Base-by-base conservation (phyloP, 2,329 filamentous ascomycete species). In the Elsinoe ampelina region DNA sequence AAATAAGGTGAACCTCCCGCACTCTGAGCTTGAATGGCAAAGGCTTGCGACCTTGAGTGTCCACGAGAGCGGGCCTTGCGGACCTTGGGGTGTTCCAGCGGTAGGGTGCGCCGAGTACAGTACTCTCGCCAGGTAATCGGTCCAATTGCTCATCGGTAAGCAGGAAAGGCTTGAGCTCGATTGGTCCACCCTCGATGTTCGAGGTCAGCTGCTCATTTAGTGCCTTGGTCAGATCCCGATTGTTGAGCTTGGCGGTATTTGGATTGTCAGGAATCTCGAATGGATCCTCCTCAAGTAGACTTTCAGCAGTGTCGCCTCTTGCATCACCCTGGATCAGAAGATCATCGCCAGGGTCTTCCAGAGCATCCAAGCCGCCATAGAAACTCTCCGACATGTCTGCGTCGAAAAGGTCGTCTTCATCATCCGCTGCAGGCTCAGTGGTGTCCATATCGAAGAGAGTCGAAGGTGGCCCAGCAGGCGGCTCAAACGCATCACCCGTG, bases 1-100 rank as follows among this genome's bases (percentile, higher is more conserved):
- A 98, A 59, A 97, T 96, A 54, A 96, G 75, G 67, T 97, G 89
- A 5, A 95, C 85, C 66, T 96, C 89, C 22, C 88, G 84, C 13
- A 97, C 80, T 4, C 83, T 83, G 2, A 96, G 77, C 61, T 83
- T 84, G 12, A 98, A 72, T 5, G 92, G 68, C 19, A 69, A 41
- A 32, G 58, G 45, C 12, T 58, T 58, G 19, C 39, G 51, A 17
- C 30, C 34, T 30, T 50, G 19, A 5, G 34, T 34, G 38, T 50
- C 32, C 17, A 42, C 17, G 20, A 19, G n/a, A 12, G 43, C 15
- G 32, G 35, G 45, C 38, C 52, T n/a, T 39, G 43, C 20, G 30
- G 39, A 22, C 2, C 52, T 57, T 8, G 67, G 68, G 2, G 64
- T 61, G 55, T 63, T 66, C 61, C 69, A 69, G 17, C 68, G 65